Evolutionary conservation across 306 rosid species (phyloP).

Genomic region (Senna siamea): DNA sequence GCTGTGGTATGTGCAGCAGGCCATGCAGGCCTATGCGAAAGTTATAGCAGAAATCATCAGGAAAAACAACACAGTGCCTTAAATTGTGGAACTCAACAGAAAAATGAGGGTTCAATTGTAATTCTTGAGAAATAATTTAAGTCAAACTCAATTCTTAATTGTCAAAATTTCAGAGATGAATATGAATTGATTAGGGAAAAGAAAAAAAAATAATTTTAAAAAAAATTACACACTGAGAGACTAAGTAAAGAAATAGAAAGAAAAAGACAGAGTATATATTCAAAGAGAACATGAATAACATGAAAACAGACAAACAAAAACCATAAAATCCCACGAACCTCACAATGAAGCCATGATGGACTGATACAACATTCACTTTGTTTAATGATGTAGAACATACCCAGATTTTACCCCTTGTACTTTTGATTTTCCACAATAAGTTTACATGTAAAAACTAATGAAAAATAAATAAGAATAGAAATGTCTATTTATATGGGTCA

Average conservation of each 20-base stretch:
- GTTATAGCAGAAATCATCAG: neutral
- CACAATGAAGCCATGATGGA: neutral
- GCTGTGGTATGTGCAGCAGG: neutral
- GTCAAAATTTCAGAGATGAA: neutral
- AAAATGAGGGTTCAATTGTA: neutral
- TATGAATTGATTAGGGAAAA: neutral
- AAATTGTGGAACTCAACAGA: neutral
- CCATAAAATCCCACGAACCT: neutral
- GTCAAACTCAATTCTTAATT: no score
- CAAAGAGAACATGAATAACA: neutral
- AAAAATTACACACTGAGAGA: neutral
- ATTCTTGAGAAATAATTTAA: neutral
- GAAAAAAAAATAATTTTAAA: neutral
- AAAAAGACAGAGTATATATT: neutral
- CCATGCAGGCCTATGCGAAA: neutral
- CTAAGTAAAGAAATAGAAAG: neutral
- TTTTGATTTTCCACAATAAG: neutral
- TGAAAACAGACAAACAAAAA: neutral
- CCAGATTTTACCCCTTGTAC: neutral
- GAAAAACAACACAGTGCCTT: neutral
- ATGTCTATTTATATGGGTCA: no score
- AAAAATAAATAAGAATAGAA: neutral
- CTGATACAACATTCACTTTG: neutral
- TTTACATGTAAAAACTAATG: no score
- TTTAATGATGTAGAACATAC: neutral